phyloP scores from a whole-genome alignment of 495 filamentous ascomycete genomes.

The Platismatia glauca region DNA sequence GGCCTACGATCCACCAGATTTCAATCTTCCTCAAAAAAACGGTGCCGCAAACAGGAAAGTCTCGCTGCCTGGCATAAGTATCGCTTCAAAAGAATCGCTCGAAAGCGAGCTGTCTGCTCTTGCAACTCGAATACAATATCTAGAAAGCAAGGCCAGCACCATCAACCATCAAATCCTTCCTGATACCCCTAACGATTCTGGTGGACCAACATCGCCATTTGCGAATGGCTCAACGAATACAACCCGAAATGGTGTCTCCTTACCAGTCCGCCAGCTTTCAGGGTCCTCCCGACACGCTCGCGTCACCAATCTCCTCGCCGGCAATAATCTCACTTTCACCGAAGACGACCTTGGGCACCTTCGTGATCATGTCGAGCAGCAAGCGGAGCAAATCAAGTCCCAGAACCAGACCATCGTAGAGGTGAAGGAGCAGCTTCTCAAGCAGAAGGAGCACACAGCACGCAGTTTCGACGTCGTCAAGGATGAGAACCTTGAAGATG shows the following conservation, averaged over 20 bases:
- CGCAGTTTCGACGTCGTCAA: constrained; percentile 49
- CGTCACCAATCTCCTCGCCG: constrained; percentile 24
- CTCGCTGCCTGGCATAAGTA: constrained; percentile 56
- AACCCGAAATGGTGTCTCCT: constrained; percentile 15
- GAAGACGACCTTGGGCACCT: constrained; percentile 64
- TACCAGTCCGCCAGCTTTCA: constrained; percentile 22
- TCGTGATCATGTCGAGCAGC: constrained; percentile 67
- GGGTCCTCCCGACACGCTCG: constrained; percentile 20
- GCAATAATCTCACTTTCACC: constrained; percentile 37
- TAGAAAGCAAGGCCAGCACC: constrained; percentile 57
- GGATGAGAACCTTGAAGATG: constrained; percentile 53
- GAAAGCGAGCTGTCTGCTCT: constrained; percentile 65
- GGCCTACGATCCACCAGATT: constrained; percentile 32
- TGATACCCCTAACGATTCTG: constrained; percentile 51
- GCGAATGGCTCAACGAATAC: constrained; percentile 29
- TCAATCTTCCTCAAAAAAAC: constrained; percentile 32
- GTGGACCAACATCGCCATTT: constrained; percentile 44
- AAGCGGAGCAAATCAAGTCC: constrained; percentile 65
- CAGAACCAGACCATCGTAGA: constrained; percentile 62
- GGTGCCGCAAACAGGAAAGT: constrained; percentile 38
- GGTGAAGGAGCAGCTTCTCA: constrained; percentile 55
- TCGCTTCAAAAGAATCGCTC: constrained; percentile 54
- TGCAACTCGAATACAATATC: constrained; percentile 54
- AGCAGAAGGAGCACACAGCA: constrained; percentile 53
- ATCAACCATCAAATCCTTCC: constrained; percentile 48